A percentile compares a stretch with the other conserved stretches of the same genome.
These are phyloP conservation scores for Xylaria sp. DNA, from an alignment of 2,329 filamentous ascomycete species.

Conservation along the genomic window DNA sequence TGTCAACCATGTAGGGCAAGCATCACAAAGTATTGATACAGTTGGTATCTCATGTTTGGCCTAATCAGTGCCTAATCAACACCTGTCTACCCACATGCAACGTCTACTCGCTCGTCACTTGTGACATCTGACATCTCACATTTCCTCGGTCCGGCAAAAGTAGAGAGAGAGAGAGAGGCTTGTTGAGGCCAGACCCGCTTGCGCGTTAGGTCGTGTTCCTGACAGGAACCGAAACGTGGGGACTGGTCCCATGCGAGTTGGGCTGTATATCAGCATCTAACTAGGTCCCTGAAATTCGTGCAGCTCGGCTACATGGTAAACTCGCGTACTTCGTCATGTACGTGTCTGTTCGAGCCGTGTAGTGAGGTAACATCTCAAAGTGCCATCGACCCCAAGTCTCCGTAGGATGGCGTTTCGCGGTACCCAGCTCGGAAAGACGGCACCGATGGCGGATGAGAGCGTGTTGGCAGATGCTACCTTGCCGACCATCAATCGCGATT, in stretches of 20 bases:
- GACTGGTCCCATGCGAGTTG: constrained; percentile 19
- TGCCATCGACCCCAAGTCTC: constrained; percentile 10
- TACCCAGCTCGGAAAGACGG: constrained; percentile 5
- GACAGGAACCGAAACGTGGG: constrained; percentile 32
- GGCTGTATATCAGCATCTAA: constrained; percentile 28
- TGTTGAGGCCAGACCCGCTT: constrained; percentile 22
- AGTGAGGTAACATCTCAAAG: constrained; percentile 26
- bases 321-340: constrained; percentile 34
- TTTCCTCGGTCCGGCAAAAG: constrained; percentile 11
- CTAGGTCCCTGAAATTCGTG: constrained; percentile 16
- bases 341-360: constrained; percentile 24
- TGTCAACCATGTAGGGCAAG: constrained; percentile 12
- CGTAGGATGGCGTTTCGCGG: constrained; percentile 1
- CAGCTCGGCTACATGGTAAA: constrained; percentile 29
- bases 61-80: constrained; percentile 19
- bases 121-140: constrained; percentile 17
- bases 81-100: constrained; percentile 14
- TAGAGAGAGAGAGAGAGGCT: no score
- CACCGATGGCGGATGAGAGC: constrained; percentile 2
- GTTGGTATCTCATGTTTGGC: background rate
- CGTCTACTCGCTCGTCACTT: constrained; percentile 16
- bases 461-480: constrained; percentile 10
- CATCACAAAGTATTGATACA: constrained; percentile 19
- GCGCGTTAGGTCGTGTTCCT: constrained; percentile 27
- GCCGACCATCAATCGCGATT: constrained; percentile 7